Base-by-base conservation (phyloP, 345 rosid species). In the Gossypium australe region DNA sequence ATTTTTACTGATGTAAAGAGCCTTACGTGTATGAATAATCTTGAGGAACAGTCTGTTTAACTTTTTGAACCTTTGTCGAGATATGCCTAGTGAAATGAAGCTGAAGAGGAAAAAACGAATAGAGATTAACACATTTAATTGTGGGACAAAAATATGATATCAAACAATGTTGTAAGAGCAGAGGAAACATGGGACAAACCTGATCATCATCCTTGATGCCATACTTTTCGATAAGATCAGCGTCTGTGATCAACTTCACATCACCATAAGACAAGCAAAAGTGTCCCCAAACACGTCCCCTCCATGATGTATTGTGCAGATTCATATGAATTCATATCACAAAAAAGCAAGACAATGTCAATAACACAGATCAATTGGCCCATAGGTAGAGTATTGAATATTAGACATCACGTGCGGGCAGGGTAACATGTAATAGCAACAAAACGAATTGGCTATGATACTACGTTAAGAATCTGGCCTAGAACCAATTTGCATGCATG, bases 241-340 rank as follows among this genome's bases (percentile, higher is more conserved):
- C 69, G 18, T 88, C 98, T 11, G 73, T 59, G 75, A 90, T 47
- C 47, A 94, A 79, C 81, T 80, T 92, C 77, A 82, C 84, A 67
- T 85, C 93, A 72, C 82, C 80, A 79, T 71, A 92, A 44, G 80
- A 78, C 72, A 94, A 85, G 89, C 97, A 92, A 78, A 94, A 94
- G 63, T 90, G 93, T 3, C 86, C 92, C 97, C 98, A 90, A 13
- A 94, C 87, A 73, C 90, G 98, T 11, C 89, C 85, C 97, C 97
- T 94, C 38, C 87, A 75, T 34, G 70, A 77, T 69, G 47, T 0
- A 27, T 2, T 17, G 25, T 48, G 58, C 57, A 9, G 58, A 68
- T 65, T 65, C 67, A 18, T 43, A 48, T 67, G 13, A 67, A 68
- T 65, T 65, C 67, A 18, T 18, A 48, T 67, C 20, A 67, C 57